These are phyloP conservation scores for Monascus purpureus DNA, from an alignment of 495 filamentous ascomycete species.

Conservation along the genomic window DNA sequence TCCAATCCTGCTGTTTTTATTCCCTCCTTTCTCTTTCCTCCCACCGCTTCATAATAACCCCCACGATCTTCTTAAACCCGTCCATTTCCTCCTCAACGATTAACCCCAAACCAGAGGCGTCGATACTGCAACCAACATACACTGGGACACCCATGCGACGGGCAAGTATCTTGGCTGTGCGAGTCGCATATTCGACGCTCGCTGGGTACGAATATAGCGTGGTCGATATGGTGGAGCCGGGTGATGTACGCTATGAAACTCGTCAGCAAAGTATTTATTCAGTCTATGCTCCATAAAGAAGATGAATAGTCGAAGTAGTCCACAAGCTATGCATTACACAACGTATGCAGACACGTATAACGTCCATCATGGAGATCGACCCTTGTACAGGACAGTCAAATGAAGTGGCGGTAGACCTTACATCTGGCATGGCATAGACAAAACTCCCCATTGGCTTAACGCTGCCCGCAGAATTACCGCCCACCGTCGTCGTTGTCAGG, in stretches of 20 bases:
- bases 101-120: conserved; percentile 48
- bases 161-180: conserved; percentile 70
- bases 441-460: conserved; percentile 49
- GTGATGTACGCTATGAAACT: conserved; percentile 2
- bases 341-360: too few relatives aligned
- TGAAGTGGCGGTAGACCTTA: too few relatives aligned
- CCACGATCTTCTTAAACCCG: conserved; percentile 57
- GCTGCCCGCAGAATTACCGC: conserved; percentile 32
- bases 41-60: conserved; percentile 49
- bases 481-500: conserved; percentile 55
- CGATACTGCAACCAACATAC: conserved; percentile 68
- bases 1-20: too few relatives aligned
- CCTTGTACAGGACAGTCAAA: too few relatives aligned
- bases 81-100: conserved; percentile 93
- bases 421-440: conserved; percentile 85
- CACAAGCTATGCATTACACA: too few relatives aligned
- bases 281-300: background rate
- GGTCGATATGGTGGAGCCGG: conserved; percentile 58
- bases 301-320: background rate
- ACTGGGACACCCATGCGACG: conserved; percentile 52
- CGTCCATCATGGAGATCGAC: too few relatives aligned
- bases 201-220: conserved; percentile 58
- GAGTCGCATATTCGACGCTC: conserved; percentile 72
- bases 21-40: conserved; percentile 4
- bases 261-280: background rate